These are phyloP conservation scores for Sphagnum magellanicum DNA, from an alignment of 228 moss, liverwort and hornwort species.

Conservation along the genomic window DNA sequence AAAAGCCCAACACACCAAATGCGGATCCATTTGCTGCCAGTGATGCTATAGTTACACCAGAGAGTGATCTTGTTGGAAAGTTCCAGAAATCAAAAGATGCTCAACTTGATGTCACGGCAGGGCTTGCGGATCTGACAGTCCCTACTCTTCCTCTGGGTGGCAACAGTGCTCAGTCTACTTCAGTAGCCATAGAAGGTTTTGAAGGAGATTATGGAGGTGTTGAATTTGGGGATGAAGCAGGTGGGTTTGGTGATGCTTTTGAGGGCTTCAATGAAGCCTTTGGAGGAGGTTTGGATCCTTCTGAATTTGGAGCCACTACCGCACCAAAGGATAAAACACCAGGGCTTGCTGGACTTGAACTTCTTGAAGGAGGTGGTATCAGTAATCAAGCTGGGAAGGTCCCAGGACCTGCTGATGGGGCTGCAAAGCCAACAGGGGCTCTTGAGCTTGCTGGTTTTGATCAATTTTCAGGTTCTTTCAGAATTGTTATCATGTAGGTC, in stretches of 20 bases:
- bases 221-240: conserved; percentile 89
- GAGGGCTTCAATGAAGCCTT: conserved; percentile 96
- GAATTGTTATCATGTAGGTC: neutral
- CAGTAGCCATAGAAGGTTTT: conserved; percentile 83
- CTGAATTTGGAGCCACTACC: conserved; percentile 87
- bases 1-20: conserved; percentile 53
- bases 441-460: conserved; percentile 53
- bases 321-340: conserved; percentile 49
- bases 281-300: conserved; percentile 94
- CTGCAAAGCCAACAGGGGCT: conserved; percentile 30
- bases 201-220: conserved; percentile 97
- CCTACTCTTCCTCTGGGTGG: conserved; percentile 62
- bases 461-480: conserved; percentile 23
- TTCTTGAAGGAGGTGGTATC: conserved; percentile 68
- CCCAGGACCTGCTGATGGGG: conserved; percentile 10
- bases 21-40: conserved; percentile 99
- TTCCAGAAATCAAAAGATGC: conserved; percentile 89
- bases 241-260: conserved; percentile 95
- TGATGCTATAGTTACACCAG: conserved; percentile 86
- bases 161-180: conserved; percentile 48
- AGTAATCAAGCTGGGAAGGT: conserved; percentile 25
- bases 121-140: conserved; percentile 83
- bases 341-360: conserved; percentile 86
- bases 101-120: conserved; percentile 76
- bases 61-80: conserved; percentile 80